phyloP scores from a whole-genome alignment of 1,284 basidiomycete genomes.

The Stygiomarasmius scandens region DNA sequence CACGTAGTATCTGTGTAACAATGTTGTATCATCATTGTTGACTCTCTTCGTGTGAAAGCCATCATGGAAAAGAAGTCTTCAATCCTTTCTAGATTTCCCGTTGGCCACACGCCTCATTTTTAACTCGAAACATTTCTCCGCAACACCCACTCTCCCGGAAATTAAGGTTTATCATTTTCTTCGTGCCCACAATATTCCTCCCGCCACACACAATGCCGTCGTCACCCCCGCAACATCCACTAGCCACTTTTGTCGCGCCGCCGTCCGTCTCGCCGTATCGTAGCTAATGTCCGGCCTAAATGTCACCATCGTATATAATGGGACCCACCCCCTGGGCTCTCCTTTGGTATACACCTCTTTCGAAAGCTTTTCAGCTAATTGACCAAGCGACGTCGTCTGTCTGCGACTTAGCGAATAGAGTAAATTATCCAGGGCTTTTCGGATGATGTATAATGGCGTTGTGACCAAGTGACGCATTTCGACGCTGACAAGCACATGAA shows the following conservation, averaged over 20 bases:
- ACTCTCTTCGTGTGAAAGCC: neutral
- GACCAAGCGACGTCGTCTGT: conserved; percentile 43
- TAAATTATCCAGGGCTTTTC: conserved; percentile 80
- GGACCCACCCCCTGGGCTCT: conserved; percentile 79
- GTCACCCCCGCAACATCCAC: conserved; percentile 48
- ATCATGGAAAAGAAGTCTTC: neutral
- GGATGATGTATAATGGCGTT: conserved; percentile 78
- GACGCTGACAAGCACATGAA: conserved; percentile 50
- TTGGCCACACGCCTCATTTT: neutral
- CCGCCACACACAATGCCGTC: conserved; percentile 44
- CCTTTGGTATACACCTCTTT: conserved; percentile 56
- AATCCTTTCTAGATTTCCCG: neutral
- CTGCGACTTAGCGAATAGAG: conserved; percentile 65
- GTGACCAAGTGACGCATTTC: conserved; percentile 96
- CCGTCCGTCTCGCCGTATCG: conserved; percentile 67
- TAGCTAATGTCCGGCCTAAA: conserved; percentile 95
- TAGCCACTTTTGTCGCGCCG: conserved; percentile 58
- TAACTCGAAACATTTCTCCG: neutral
- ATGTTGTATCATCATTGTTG: neutral
- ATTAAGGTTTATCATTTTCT: neutral
- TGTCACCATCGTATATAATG: conserved; percentile 96
- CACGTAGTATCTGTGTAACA: neutral
- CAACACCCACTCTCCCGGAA: neutral
- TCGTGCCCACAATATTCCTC: conserved; percentile 23
- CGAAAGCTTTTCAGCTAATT: conserved; percentile 43